A percentile compares a stretch with the other conserved stretches of the same genome.
Evolutionary conservation across 768 basidiomycete genomes (phyloP).

Genomic region (Xerocomellus amylosporus): DNA sequence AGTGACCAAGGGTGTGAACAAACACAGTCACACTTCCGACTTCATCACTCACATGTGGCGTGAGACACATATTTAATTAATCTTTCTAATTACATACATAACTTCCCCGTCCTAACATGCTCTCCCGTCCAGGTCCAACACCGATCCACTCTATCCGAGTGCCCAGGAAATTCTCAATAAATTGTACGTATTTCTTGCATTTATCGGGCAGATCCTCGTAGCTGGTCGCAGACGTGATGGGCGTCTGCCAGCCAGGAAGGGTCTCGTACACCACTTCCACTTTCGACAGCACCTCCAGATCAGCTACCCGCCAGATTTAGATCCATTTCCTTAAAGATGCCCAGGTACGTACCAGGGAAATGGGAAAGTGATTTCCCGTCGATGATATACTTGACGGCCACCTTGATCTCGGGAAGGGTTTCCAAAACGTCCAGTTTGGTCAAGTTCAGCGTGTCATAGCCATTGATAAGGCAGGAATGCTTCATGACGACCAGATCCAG

Average conservation of each 20-base stretch:
- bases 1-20: constrained; percentile 27
- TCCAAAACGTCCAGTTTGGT: constrained; percentile 97
- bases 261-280: constrained; percentile 88
- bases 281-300: constrained; percentile 74
- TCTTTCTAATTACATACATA: constrained; percentile 22
- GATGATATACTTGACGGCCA: constrained; percentile 75
- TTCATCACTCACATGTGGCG: constrained; percentile 16
- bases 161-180: constrained; percentile 72
- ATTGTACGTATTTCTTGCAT: constrained; percentile 82
- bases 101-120: constrained; percentile 51
- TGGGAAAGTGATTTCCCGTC: constrained; percentile 76
- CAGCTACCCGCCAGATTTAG: constrained; percentile 47
- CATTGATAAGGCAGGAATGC: constrained; percentile 92
- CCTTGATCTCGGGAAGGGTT: constrained; percentile 78
- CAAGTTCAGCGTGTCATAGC: constrained; percentile 89
- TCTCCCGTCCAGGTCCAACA: constrained; percentile 82
- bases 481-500: constrained; percentile 93
- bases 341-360: constrained; percentile 71
- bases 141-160: constrained; percentile 91
- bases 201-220: constrained; percentile 80
- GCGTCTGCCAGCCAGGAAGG: constrained; percentile 86
- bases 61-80: constrained; percentile 16
- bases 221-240: constrained; percentile 59
- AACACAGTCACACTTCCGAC: constrained; percentile 19
- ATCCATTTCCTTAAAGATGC: neutral